Evolutionary conservation across 306 rosid species (phyloP), one percentile per base, ranked within the genome.

Genomic region (Sphenostylis stenocarpa): DNA sequence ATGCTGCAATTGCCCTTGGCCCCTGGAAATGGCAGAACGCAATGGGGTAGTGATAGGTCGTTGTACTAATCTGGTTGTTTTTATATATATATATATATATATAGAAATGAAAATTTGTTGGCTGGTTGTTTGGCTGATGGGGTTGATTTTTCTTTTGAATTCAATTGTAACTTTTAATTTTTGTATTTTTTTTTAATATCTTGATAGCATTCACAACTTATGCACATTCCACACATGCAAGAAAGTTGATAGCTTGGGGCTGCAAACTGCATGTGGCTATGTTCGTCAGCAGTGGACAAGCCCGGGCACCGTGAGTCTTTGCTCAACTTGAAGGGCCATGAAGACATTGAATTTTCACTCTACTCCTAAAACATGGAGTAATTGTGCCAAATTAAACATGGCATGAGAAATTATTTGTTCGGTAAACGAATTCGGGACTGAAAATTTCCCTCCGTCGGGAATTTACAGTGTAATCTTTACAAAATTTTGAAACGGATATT

Each of bases 41-140:
- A 75, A 48, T 72, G 38, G 72, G 75, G 63, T 86, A 81, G 85
- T 83, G 73, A 77, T 87, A 66, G 94, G 90, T 86, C 77, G 52
- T 58, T 87, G 91, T 90, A 85, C 96, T 85, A 83, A 84, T 95
- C 77, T 89, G 82, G 82, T 82, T 77, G 80, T 81, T 80, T 82
- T 38, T 38, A 38, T 38, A 38, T 83, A 87, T 87, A 86, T 84
- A 88, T 87, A n/a, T n/a, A n/a, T n/a, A n/a, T n/a, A 80, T 73
- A 75, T 31, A 83, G 69, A 82, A 76, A 66, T 86, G 90, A 70
- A 89, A 86, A 87, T 86, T 82, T 87, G 87, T 87, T 82, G 90
- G 93, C 86, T 84, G 90, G 88, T 86, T 83, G 85, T 84, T 88
- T 83, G 90, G 88, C 87, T 81, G 87, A 69, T 60, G 89, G 88